Conservation (phyloP, 305 asterid species). For the Withania somnifera region DNA sequence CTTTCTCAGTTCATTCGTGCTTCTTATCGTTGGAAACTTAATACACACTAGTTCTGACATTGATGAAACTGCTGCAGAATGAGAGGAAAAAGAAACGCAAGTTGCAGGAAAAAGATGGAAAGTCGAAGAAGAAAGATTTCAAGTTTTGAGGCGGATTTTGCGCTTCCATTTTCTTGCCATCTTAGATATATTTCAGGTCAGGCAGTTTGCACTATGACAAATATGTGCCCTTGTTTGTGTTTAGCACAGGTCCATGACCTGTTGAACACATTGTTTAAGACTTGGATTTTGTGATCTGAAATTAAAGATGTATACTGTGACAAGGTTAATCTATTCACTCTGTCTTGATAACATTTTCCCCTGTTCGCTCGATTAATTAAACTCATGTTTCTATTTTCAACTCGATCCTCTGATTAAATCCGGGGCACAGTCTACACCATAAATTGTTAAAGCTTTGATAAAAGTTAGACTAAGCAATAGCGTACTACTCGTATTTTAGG, state of each 20-base stretch:
- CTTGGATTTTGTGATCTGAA: too few species aligned
- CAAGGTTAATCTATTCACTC: not conserved
- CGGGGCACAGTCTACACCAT: not conserved
- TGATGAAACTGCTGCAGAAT: conserved; percentile 29
- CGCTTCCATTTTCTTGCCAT: not conserved
- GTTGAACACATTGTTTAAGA: not conserved
- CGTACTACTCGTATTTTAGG: too few species aligned
- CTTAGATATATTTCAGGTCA: not conserved
- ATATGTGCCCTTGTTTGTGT: not conserved
- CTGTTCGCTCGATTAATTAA: too few species aligned
- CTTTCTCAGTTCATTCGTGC: not conserved
- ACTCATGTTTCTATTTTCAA: not conserved
- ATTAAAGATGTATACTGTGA: not conserved
- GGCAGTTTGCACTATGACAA: not conserved
- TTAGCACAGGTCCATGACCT: not conserved
- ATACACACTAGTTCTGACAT: not conserved
- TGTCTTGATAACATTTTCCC: not conserved
- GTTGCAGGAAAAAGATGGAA: conserved; percentile 76
- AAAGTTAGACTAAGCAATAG: not conserved
- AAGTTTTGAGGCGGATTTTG: conserved; percentile 33
- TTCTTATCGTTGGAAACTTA: not conserved
- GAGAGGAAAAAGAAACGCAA: conserved; percentile 68
- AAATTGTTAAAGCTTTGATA: too few species aligned
- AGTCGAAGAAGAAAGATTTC: conserved; percentile 74
- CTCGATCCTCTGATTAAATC: too few species aligned